A percentile compares a stretch with the other conserved stretches of the same genome.
Conservation (phyloP, 1,284 basidiomycete species). For the Entoloma clypeatum region DNA sequence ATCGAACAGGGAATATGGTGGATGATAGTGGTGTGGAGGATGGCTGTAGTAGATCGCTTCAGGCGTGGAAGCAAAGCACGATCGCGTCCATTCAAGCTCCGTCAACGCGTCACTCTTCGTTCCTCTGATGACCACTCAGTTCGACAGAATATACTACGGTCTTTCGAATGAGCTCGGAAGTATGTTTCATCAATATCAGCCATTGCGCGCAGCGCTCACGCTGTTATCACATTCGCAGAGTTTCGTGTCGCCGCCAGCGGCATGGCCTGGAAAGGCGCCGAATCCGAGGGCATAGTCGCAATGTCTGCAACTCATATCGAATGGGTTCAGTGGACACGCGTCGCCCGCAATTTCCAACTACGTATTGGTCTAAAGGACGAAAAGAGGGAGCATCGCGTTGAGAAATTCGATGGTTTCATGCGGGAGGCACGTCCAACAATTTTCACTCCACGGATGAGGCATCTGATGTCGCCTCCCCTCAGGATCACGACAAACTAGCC, state of each 20-base stretch:
- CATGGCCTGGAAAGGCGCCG: conserved; percentile 87
- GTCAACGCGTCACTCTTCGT: conserved; percentile 31
- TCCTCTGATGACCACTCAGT: conserved; percentile 58
- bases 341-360: conserved; percentile 90
- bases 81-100: conserved; percentile 40
- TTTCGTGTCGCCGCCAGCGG: conserved; percentile 85
- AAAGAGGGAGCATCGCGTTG: conserved; percentile 64
- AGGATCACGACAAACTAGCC: conserved; percentile 83
- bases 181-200: conserved; percentile 38
- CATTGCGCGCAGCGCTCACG: conserved; percentile 9
- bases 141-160: conserved; percentile 81
- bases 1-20: conserved; percentile 25
- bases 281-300: conserved; percentile 61
- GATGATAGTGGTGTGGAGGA: conserved; percentile 1
- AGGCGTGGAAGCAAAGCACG: too few species aligned
- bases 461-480: conserved; percentile 9
- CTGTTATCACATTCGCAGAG: conserved; percentile 46
- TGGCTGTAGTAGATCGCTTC: neutral
- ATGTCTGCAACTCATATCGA: conserved; percentile 77
- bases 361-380: conserved; percentile 57
- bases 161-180: conserved; percentile 75
- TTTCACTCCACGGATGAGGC: neutral
- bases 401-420: conserved; percentile 93
- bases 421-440: conserved; percentile 61
- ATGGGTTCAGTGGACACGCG: conserved; percentile 87